A percentile compares a stretch with the other conserved stretches of the same genome.
Conservation (phyloP, 2,329 filamentous ascomycete genomes). For the Lachnellula occidentalis region DNA sequence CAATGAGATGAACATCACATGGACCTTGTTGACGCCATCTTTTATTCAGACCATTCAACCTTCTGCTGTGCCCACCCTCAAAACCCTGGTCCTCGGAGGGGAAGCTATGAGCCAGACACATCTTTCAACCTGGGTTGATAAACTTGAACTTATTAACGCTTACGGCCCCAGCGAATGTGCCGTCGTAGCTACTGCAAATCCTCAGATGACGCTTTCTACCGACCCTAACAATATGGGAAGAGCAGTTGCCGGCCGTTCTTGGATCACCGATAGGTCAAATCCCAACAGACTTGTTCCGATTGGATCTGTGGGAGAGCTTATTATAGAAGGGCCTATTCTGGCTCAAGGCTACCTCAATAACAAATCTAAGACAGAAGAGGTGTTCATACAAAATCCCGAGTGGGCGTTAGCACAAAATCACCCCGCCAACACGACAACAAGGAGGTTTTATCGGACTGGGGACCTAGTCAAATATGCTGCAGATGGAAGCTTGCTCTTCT, state of each 20-base stretch:
- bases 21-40: conserved; percentile 27
- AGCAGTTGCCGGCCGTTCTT: not conserved
- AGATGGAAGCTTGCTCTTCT: conserved; percentile 48
- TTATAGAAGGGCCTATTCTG: conserved; percentile 46
- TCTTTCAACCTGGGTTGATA: conserved; percentile 33
- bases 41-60: conserved; percentile 24
- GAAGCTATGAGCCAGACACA: conserved; percentile 34
- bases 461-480: conserved; percentile 39
- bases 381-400: conserved; percentile 2
- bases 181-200: conserved; percentile 13
- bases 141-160: conserved; percentile 36
- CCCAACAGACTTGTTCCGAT: conserved; percentile 2
- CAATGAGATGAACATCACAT: conserved; percentile 19
- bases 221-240: conserved; percentile 6
- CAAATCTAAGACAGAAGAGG: not conserved
- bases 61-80: conserved; percentile 20
- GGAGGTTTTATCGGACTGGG: conserved; percentile 49
- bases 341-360: conserved; percentile 56
- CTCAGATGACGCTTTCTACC: not conserved
- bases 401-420: not conserved
- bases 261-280: conserved; percentile 3
- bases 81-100: conserved; percentile 23
- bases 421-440: not conserved
- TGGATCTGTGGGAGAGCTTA: conserved; percentile 16
- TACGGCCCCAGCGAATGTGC: conserved; percentile 35